Evolutionary conservation across 345 rosid species (phyloP).

Genomic region (Kandelia obovata): DNA sequence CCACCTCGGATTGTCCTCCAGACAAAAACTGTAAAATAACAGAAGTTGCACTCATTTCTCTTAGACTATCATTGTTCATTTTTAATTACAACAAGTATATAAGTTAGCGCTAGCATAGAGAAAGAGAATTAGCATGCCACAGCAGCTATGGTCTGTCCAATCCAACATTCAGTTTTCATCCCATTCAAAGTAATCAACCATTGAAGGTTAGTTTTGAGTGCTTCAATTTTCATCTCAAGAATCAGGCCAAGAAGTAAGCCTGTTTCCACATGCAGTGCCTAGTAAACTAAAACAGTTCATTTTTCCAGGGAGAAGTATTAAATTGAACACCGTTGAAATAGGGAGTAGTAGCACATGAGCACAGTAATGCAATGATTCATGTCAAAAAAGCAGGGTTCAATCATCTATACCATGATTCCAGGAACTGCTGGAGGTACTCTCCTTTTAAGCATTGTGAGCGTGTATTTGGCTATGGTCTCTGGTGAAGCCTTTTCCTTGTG

Average conservation of each 20-base stretch:
- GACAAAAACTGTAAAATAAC: conserved; percentile 68
- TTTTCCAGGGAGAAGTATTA: neutral
- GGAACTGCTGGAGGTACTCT: conserved; percentile 98
- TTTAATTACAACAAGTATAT: too few relatives aligned
- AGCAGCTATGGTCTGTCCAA: neutral
- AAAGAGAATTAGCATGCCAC: neutral
- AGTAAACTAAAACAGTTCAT: too few relatives aligned
- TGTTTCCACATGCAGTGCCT: too few relatives aligned
- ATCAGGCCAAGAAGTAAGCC: too few relatives aligned
- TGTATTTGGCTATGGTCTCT: conserved; percentile 77
- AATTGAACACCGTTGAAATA: neutral
- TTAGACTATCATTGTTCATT: neutral
- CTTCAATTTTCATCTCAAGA: too few relatives aligned
- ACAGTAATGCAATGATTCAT: neutral
- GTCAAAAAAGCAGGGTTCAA: conserved; percentile 8
- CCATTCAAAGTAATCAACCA: neutral
- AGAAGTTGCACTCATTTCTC: neutral
- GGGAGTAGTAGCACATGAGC: neutral
- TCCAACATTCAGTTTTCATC: neutral
- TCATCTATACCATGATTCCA: conserved; percentile 72
- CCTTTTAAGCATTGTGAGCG: conserved; percentile 89
- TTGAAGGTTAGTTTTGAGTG: neutral
- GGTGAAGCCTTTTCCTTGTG: conserved; percentile 90
- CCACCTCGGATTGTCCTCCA: conserved; percentile 94
- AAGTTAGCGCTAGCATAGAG: neutral